A percentile compares a stretch with the other conserved stretches of the same genome.
These are phyloP conservation scores for Colletotrichum cordylinicola DNA, from an alignment of 2,329 filamentous ascomycete genomes.

Conservation along the genomic window DNA sequence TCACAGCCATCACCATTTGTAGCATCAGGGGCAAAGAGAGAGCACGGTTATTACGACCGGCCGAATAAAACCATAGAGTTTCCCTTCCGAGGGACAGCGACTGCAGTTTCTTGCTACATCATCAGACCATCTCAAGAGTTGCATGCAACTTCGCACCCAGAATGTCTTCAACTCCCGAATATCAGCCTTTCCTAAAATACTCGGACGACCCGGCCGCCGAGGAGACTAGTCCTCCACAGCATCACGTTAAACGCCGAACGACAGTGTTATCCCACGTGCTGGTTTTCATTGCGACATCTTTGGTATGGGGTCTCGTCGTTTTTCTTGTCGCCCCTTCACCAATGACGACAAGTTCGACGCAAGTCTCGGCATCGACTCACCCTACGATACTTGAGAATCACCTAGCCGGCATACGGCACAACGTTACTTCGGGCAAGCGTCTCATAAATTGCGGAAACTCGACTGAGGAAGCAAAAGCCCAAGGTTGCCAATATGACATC, in stretches of 20 bases:
- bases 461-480: conserved; percentile 18
- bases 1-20: neutral
- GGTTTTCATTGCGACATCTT: conserved; percentile 25
- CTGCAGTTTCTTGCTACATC: neutral
- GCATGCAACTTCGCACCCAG: conserved; percentile 11
- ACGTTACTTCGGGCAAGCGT: conserved; percentile 23
- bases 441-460: conserved; percentile 26
- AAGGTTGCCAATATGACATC: conserved; percentile 29
- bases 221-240: neutral
- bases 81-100: neutral
- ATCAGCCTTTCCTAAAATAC: conserved; percentile 25
- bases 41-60: neutral
- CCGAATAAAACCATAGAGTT: conserved; percentile 4
- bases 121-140: neutral
- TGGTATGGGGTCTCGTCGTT: conserved; percentile 26
- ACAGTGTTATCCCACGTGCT: conserved; percentile 19
- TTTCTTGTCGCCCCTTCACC: conserved; percentile 13
- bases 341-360: neutral
- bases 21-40: neutral
- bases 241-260: neutral
- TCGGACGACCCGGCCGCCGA: conserved; percentile 23
- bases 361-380: neutral
- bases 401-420: conserved; percentile 8
- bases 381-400: neutral
- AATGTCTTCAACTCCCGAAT: conserved; percentile 18